Evolutionary conservation across 1,284 basidiomycete species (phyloP).

Genomic region (Tilletia indica): DNA sequence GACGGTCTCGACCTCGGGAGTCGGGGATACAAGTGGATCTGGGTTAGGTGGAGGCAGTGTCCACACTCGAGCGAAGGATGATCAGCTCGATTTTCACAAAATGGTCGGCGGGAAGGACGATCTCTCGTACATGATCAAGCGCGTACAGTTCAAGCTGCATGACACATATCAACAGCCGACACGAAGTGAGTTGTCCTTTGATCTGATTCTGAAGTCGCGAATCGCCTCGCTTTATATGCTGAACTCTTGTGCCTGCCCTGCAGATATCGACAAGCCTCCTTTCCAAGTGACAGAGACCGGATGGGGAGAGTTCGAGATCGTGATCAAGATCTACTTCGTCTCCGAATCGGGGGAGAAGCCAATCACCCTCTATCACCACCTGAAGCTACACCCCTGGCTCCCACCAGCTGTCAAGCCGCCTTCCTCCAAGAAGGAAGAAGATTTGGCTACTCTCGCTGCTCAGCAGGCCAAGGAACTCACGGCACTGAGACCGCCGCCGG

Average conservation of each 20-base stretch:
- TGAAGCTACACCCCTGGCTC: constrained; percentile 95
- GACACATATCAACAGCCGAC: constrained; percentile 91
- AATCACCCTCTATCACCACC: constrained; percentile 79
- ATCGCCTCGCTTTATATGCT: neutral
- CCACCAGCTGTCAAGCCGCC: constrained; percentile 28
- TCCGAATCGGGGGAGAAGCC: constrained; percentile 88
- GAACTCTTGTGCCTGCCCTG: neutral
- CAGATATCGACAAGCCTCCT: constrained; percentile 86
- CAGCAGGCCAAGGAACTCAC: constrained; percentile 18
- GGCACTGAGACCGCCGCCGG: constrained; percentile 26
- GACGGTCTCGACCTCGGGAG: neutral
- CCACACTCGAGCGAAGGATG: constrained; percentile 46
- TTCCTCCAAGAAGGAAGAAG: constrained; percentile 17
- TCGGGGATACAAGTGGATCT: neutral
- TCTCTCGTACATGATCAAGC: constrained; percentile 62
- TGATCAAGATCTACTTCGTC: constrained; percentile 90
- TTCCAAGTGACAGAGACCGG: constrained; percentile 95
- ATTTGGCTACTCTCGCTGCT: neutral
- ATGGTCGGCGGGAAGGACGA: constrained; percentile 55
- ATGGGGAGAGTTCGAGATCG: constrained; percentile 98
- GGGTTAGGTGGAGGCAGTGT: constrained; percentile 26
- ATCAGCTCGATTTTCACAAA: constrained; percentile 49
- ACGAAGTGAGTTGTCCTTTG: constrained; percentile 67
- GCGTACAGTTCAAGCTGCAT: constrained; percentile 95
- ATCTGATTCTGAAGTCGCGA: neutral